Conservation (phyloP, 2,329 filamentous ascomycete genomes). For the Pseudocercospora vitis region DNA sequence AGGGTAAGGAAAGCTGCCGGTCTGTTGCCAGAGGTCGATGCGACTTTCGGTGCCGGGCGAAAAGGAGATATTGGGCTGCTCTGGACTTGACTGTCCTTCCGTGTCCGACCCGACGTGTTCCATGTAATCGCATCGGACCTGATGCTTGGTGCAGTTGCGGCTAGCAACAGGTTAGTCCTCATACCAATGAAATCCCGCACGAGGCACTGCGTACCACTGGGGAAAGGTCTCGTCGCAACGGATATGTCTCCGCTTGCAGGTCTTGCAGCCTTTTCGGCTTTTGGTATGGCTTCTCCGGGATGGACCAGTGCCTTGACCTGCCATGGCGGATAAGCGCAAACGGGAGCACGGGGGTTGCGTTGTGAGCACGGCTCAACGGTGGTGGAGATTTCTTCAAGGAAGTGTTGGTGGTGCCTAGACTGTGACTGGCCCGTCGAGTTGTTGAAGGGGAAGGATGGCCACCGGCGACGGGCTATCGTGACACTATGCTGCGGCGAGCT, state of each 20-base stretch:
- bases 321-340: conserved; percentile 58
- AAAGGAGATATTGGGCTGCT: conserved; percentile 70
- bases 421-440: conserved; percentile 4
- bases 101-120: conserved; percentile 70
- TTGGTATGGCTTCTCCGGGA: conserved; percentile 93
- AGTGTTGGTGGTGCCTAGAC: not conserved
- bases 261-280: conserved; percentile 96
- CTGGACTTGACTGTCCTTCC: conserved; percentile 54
- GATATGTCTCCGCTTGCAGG: conserved; percentile 96
- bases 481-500: conserved; percentile 1
- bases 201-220: conserved; percentile 71
- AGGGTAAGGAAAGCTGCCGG: conserved; percentile 81
- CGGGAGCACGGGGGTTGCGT: not conserved
- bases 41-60: conserved; percentile 79
- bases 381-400: not conserved
- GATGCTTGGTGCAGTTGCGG: conserved; percentile 98
- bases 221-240: conserved; percentile 97
- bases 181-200: not conserved
- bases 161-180: conserved; percentile 47
- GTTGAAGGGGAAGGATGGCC: conserved; percentile 3
- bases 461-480: conserved; percentile 4
- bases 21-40: conserved; percentile 79
- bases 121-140: conserved; percentile 97
- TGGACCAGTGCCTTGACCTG: conserved; percentile 90
- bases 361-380: too few relatives aligned